Base-by-base conservation (phyloP, 192 early-diverging fungal genomes). In the Podila epigama region DNA sequence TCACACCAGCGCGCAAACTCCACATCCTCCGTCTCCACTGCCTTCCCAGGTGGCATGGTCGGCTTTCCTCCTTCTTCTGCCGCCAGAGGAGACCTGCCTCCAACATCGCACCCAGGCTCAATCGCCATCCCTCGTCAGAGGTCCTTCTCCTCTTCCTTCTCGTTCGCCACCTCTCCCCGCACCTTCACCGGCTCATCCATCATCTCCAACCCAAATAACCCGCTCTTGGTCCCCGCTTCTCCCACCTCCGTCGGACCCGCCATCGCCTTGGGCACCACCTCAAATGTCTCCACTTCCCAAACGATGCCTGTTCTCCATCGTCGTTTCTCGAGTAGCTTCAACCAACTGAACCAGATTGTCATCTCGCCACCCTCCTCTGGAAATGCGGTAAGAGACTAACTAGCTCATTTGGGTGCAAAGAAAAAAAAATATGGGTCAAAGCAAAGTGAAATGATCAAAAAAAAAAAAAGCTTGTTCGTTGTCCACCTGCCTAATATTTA, bases 61-160 rank as follows among this genome's bases (percentile, higher is more conserved):
- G 48, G 18, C 16, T 15, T 55, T 28, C 29, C 53, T 27, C 53
- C 29, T 32, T 32, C 53, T 32, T 32, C 53, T 32, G 2, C 53
- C 15, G 53, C 53, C n/a, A 5, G 16, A n/a, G 29, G 5, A 8
- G 29, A 27, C 31, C 29, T 32, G 51, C 51, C n/a, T 5, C 50
- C 50, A 52, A 8, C 11, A 5, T 41, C 63, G 2, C 27, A 28
- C 39, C 73, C 73, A 3, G 37, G 63, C 13, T 63, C 66, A 1
- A 63, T 77, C 33, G 58, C 65, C 13, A 63, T 64, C 33, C 66
- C 73, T 39, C 73, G 73, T 37, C 73, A 77, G 51, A 42, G 73
- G 31, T 77, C 73, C 37, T 77, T 77, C 57, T 77, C 73, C 0
- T 64, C 73, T 25, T 77, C 73, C 16, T 59, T 77, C 32, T 77